Evolutionary conservation across 345 rosid genomes (phyloP).

Genomic region (Erodium maritimum): DNA sequence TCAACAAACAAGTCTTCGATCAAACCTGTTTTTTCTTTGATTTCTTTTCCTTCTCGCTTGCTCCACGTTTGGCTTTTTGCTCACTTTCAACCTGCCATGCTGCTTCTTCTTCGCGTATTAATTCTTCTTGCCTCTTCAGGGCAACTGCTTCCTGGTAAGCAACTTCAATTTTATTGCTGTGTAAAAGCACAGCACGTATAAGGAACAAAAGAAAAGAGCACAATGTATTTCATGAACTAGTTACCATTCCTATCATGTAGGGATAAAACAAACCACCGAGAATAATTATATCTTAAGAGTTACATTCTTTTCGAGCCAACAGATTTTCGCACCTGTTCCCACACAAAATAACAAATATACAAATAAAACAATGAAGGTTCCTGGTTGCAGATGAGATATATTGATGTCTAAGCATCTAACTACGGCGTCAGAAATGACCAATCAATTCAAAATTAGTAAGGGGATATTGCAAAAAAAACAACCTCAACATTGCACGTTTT

Average conservation of each 20-base stretch:
- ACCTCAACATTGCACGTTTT: too few species aligned
- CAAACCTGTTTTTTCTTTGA: conserved; percentile 82
- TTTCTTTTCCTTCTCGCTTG: conserved; percentile 69
- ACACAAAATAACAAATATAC: too few species aligned
- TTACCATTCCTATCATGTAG: not conserved
- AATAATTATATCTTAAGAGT: not conserved
- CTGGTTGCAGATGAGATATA: too few species aligned
- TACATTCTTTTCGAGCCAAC: too few species aligned
- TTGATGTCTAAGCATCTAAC: too few species aligned
- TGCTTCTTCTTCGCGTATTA: conserved; percentile 92
- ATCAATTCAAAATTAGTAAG: too few species aligned
- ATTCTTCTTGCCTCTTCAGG: conserved; percentile 83
- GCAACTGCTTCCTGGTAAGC: conserved; percentile 96
- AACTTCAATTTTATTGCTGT: conserved; percentile 77
- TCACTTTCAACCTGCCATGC: conserved; percentile 69
- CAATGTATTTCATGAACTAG: not conserved
- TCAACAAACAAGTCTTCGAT: not conserved
- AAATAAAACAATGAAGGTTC: too few species aligned
- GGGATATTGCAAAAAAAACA: too few species aligned
- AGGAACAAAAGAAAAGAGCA: not conserved
- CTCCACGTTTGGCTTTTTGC: conserved; percentile 70
- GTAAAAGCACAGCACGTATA: conserved; percentile 6
- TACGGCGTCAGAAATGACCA: too few species aligned
- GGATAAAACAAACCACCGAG: not conserved
- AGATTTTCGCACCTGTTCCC: too few species aligned